Percentiles rank a stretch among this genome's conserved stretches.
Conservation (phyloP, 805 yeast genomes). For the Barnettozyma wickerhamii region DNA sequence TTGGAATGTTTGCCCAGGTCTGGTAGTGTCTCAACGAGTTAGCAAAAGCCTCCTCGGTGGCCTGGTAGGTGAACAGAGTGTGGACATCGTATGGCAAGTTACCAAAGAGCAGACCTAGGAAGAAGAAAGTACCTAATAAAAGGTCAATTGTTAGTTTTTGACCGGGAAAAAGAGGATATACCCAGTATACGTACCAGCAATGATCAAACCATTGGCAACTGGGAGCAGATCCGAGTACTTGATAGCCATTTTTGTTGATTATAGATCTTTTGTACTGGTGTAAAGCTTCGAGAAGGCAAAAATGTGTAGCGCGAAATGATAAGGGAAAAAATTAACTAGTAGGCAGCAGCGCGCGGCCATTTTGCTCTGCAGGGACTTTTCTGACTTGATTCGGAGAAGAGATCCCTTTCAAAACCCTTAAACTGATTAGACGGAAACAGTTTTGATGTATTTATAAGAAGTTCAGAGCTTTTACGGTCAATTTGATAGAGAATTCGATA, state of each 20-base stretch:
- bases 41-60: conserved; percentile 50
- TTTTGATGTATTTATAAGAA: no score
- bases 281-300: no score
- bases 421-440: no score
- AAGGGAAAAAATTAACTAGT: no score
- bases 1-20: conserved; percentile 65
- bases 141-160: not conserved
- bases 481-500: no score
- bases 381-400: no score
- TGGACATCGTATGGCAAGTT: conserved; percentile 80
- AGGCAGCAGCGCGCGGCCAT: no score
- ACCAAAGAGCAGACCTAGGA: conserved; percentile 72
- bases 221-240: conserved; percentile 43
- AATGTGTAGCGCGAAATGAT: no score
- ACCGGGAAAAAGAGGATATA: not conserved
- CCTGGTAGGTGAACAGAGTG: conserved; percentile 61
- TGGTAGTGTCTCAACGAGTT: conserved; percentile 70
- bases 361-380: no score
- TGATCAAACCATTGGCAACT: conserved; percentile 40
- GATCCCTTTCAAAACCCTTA: no score
- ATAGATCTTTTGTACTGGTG: no score
- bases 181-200: conserved; percentile 27
- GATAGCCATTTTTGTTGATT: conserved; percentile 17
- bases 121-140: conserved; percentile 57
- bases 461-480: no score